Evolutionary conservation across 2,329 filamentous ascomycete genomes (phyloP), one percentile per base, ranked within the genome.

Genomic region (Trichoderma sp.): DNA sequence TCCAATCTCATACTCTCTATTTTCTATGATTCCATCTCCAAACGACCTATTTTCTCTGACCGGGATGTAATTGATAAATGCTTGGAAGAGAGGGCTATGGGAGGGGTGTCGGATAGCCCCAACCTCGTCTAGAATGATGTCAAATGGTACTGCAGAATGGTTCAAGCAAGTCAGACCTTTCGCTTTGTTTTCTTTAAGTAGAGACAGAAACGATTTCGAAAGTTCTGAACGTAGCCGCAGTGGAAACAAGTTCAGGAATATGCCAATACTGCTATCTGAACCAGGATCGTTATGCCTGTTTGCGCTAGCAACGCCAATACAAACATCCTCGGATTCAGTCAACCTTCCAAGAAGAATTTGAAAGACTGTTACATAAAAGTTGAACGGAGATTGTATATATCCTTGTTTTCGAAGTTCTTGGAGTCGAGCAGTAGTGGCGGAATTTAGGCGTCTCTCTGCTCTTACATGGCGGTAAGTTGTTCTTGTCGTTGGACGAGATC

Each of bases 21-120:
- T 47, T 20, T 47, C 43, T 47, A 47, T 47, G 7, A 47, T 47
- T 43, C 53, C 72, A 73, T 34, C 77, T 72, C 53, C 72, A 68
- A 34, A 73, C 74, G 57, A 30, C 26, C 28, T 28, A 64, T 71
- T 47, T 72, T 74, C 66, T 79, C 76, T 17, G 75, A 73, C 9
- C 76, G 77, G 57, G n/a, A 59, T 59, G 62, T 82, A 82, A 71
- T 82, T 74, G 43, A 82, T 34, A 57, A 80, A 78, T 1, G 77
- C 80, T 74, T 89, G 87, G 78, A 88, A 88, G 0, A 88, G 39
- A 0, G 87, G 87, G 34, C 73, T 82, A 62, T 83, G 74, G 0
- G 77, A 72, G 0, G 81, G 69, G 0, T 84, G 83, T 2, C 85
- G 77, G 0, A 79, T 73, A 1, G 84, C 79, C 3, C 79, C 76